A percentile compares a stretch with the other conserved stretches of the same genome.
Conservation (phyloP, 352 stramenopile species). For the Phytophthora cryptogea region DNA sequence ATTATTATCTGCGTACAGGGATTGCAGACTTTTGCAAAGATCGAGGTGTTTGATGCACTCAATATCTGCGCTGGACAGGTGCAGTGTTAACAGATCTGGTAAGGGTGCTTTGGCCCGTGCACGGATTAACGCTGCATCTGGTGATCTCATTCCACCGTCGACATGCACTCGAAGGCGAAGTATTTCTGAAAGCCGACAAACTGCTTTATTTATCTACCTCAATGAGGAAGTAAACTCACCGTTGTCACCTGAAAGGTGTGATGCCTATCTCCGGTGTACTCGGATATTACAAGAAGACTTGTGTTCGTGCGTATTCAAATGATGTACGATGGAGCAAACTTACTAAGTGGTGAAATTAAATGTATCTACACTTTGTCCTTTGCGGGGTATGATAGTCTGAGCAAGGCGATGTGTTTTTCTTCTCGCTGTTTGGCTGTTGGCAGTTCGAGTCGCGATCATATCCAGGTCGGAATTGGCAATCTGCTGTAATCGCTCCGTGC, state of each 20-base stretch:
- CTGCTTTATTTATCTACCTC: constrained; percentile 19
- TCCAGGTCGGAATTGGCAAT: constrained; percentile 38
- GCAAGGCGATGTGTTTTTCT: constrained; percentile 46
- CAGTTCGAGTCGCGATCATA: constrained; percentile 29
- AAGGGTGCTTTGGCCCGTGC: constrained; percentile 57
- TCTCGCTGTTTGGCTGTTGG: constrained; percentile 4
- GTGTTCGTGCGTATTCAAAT: too few relatives aligned
- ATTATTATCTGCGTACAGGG: constrained; percentile 61
- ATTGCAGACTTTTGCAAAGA: constrained; percentile 43
- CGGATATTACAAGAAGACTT: too few relatives aligned
- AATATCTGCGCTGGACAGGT: constrained; percentile 57
- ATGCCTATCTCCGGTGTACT: not conserved
- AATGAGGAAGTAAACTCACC: not conserved
- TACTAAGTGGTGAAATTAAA: constrained; percentile 47
- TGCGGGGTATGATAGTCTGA: constrained; percentile 39
- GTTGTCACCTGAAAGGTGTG: not conserved
- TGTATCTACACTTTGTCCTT: constrained; percentile 31
- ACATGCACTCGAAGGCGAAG: constrained; percentile 9
- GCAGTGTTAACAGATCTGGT: constrained; percentile 45
- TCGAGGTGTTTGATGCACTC: constrained; percentile 59
- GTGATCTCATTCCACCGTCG: constrained; percentile 41
- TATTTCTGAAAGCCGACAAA: constrained; percentile 14
- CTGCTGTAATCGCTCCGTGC: constrained; percentile 29
- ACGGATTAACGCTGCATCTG: constrained; percentile 50
- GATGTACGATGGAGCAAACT: too few relatives aligned